Evolutionary conservation across 2,329 filamentous ascomycete genomes (phyloP).

Genomic region (Colletotrichum caudatum): DNA sequence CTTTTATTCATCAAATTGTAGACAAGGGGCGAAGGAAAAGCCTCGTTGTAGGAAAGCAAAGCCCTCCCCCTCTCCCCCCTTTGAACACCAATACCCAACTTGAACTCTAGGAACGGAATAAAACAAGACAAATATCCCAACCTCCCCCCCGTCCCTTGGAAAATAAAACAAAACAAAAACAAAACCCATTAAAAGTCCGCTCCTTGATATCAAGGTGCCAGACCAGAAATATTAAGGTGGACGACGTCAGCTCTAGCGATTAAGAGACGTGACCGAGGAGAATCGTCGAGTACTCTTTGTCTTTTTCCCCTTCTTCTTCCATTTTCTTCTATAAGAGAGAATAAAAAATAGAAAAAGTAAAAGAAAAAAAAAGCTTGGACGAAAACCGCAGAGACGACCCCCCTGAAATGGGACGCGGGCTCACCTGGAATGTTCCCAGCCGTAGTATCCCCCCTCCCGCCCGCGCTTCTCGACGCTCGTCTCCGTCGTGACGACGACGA

Average conservation of each 20-base stretch:
- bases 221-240: not conserved
- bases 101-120: not conserved
- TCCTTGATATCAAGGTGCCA: not conserved
- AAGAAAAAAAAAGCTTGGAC: too few relatives aligned
- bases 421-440: not conserved
- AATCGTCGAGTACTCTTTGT: not conserved
- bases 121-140: too few relatives aligned
- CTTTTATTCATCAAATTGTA: not conserved
- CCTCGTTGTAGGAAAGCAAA: not conserved
- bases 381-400: too few relatives aligned
- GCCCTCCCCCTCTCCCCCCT: too few relatives aligned
- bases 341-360: too few relatives aligned
- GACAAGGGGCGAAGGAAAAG: not conserved
- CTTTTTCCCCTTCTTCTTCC: too few relatives aligned
- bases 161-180: too few relatives aligned
- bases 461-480: not conserved
- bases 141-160: too few relatives aligned
- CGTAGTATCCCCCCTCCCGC: not conserved
- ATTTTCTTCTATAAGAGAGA: too few relatives aligned
- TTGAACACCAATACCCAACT: not conserved
- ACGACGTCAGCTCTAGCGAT: not conserved
- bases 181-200: not conserved
- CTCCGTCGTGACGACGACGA: conserved; percentile 21
- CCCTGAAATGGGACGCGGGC: too few relatives aligned
- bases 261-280: not conserved